These are phyloP conservation scores for Scedosporium boydii DNA, from an alignment of 2,329 filamentous ascomycete genomes.

Conservation along the genomic window DNA sequence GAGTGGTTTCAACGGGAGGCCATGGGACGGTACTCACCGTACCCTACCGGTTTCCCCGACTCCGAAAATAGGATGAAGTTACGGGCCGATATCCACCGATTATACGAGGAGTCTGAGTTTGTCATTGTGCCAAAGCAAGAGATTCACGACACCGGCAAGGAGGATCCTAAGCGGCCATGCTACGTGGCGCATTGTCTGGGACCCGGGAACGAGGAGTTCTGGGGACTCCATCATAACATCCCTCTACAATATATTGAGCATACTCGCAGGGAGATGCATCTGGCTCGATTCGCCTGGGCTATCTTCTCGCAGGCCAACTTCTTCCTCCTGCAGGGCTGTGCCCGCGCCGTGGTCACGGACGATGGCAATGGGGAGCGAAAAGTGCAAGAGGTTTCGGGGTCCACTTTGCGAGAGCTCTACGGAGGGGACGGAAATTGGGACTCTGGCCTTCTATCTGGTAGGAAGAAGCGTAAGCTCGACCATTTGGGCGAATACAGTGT, in stretches of 20 bases:
- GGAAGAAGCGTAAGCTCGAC: too few species aligned
- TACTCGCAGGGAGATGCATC: background rate
- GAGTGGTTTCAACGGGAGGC: background rate
- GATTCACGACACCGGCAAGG: background rate
- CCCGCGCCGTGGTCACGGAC: background rate
- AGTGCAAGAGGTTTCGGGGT: too few species aligned
- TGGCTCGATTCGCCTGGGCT: background rate
- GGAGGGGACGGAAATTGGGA: too few species aligned
- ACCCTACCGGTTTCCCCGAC: background rate
- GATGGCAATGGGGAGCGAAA: too few species aligned
- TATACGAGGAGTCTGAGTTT: background rate
- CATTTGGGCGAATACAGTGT: too few species aligned
- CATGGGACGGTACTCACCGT: too few species aligned
- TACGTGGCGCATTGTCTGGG: background rate
- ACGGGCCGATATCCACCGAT: background rate
- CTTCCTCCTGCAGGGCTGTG: background rate
- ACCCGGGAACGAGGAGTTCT: background rate
- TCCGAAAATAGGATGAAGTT: background rate
- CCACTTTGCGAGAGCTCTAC: too few species aligned
- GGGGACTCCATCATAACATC: background rate
- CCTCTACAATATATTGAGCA: background rate
- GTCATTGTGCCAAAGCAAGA: slow-evolving; percentile 5
- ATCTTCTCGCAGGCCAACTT: background rate
- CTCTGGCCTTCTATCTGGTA: too few species aligned
- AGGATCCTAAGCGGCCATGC: too few species aligned